Base-by-base conservation (phyloP, 2,329 filamentous ascomycete genomes). In the Hypoxylon sp. region DNA sequence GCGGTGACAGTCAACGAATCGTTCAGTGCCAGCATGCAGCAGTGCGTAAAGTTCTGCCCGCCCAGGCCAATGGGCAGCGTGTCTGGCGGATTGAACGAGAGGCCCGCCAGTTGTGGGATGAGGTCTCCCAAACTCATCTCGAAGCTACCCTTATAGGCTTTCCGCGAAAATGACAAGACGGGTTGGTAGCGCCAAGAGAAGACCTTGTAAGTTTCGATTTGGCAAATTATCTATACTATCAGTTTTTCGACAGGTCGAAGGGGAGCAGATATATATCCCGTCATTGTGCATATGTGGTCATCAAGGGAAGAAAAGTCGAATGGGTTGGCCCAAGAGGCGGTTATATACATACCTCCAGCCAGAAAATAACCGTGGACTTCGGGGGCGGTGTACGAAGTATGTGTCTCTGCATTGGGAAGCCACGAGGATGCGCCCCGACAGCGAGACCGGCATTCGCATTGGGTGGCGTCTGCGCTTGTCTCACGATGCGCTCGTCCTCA, bases 31-130 rank as follows among this genome's bases (percentile, higher is more conserved):
- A 69, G 20, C n/a, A 74, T 60, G 44, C 73, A 74, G 67, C 74
- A 74, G 51, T 75, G 72, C 22, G 71, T 70, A 56, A 73, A 74
- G 65, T 73, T 71, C 55, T 74, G 74, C 0, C 73, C 72, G 11
- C 73, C 73, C 13, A 71, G 62, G 2, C 34, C 26, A 13, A 65
- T 37, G 17, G 70, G 59, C 24, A 61, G 62, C 20, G 51, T 30
- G 15, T 39, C 37, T 8, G 70, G 70, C 8, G 64, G 63, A 43
- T 57, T 34, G 15, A 41, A 49, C 6, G 58, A 28, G 43, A 75
- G 55, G 46, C 63, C 67, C 41, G 66, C 67, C 5, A 74, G 69
- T 30, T 72, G 71, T 24, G 73, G 71, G 20, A 75, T 65, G 24
- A 68, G 56, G 37, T 66, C 64, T 20, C 55, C 68, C 51, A 71